Conservation (phyloP, 352 stramenopile genomes). For the Aphanomyces stellatus region DNA sequence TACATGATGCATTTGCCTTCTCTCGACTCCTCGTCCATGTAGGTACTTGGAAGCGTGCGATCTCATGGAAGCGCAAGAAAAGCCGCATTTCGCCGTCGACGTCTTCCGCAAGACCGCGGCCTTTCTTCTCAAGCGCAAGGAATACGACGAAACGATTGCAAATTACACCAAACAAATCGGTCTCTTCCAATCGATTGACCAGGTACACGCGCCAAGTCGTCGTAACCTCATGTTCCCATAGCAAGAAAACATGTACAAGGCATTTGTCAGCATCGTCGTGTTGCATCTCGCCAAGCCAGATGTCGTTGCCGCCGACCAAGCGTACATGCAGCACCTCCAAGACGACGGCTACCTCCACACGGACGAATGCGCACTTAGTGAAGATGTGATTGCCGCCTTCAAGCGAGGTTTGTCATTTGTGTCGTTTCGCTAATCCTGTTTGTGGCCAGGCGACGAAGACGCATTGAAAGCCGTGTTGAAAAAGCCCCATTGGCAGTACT, state of each 20-base stretch:
- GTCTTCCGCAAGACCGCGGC: conserved; percentile 67
- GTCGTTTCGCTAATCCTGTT: background rate
- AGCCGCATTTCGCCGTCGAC: conserved; percentile 75
- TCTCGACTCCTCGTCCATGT: background rate
- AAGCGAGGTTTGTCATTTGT: conserved; percentile 25
- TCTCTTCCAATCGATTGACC: conserved; percentile 58
- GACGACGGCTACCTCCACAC: conserved; percentile 63
- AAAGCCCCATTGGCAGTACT: conserved; percentile 63
- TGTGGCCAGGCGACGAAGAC: conserved; percentile 50
- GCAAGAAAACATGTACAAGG: conserved; percentile 51
- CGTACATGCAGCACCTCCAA: conserved; percentile 69
- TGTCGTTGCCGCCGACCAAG: conserved; percentile 59
- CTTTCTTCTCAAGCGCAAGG: conserved; percentile 52
- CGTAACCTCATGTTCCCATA: background rate
- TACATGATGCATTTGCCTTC: background rate
- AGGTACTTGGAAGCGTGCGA: conserved; percentile 54
- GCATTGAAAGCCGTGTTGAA: conserved; percentile 59
- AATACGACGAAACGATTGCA: conserved; percentile 36
- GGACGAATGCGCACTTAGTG: conserved; percentile 63
- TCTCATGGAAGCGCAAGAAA: conserved; percentile 68
- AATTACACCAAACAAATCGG: conserved; percentile 42
- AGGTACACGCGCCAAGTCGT: conserved; percentile 26
- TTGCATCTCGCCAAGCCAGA: conserved; percentile 47
- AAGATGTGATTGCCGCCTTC: conserved; percentile 69
- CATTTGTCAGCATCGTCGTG: conserved; percentile 59